phyloP scores from a whole-genome alignment of 2,329 filamentous ascomycete species.

The Coniochaeta sp. region DNA sequence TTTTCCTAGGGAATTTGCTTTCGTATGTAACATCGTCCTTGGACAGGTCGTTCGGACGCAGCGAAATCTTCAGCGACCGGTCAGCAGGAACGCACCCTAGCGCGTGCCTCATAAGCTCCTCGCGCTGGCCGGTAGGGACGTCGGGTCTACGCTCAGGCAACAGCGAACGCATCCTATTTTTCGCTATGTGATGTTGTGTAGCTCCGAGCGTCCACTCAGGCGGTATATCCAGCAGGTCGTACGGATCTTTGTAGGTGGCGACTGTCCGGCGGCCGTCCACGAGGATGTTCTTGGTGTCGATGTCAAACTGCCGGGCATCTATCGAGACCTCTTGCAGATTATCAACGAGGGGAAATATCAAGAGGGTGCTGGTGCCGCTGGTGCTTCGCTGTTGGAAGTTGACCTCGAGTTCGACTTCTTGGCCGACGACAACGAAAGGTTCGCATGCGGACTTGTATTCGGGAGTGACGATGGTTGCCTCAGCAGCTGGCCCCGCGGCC shows the following conservation, averaged over 20 bases:
- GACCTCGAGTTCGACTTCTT: slow-evolving; percentile 83
- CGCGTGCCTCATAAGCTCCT: slow-evolving; percentile 19
- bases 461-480: slow-evolving; percentile 3
- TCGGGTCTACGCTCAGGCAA: slow-evolving; percentile 43
- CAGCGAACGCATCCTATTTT: slow-evolving; percentile 54
- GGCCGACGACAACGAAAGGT: slow-evolving; percentile 58
- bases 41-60: slow-evolving; percentile 28
- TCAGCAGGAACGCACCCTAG: slow-evolving; percentile 49
- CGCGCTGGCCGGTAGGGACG: slow-evolving; percentile 46
- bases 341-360: slow-evolving; percentile 56
- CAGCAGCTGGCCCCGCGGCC: slow-evolving; percentile 2
- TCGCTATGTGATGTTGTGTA: slow-evolving; percentile 67
- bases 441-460: slow-evolving; percentile 15
- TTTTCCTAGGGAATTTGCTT: slow-evolving; percentile 13
- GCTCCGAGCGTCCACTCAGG: slow-evolving; percentile 54
- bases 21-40: slow-evolving; percentile 16
- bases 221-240: slow-evolving; percentile 56
- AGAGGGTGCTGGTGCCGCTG: slow-evolving; percentile 74
- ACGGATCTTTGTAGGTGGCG: slow-evolving; percentile 55
- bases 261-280: slow-evolving; percentile 38
- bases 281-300: slow-evolving; percentile 45
- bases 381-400: slow-evolving; percentile 72
- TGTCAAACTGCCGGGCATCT: slow-evolving; percentile 55
- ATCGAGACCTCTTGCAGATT: slow-evolving; percentile 51
- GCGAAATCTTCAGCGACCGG: slow-evolving; percentile 36